Percentiles rank a stretch among this genome's conserved stretches.
These are phyloP conservation scores for Aureobasidium sp. DNA, from an alignment of 2,329 filamentous ascomycete genomes.

Conservation along the genomic window DNA sequence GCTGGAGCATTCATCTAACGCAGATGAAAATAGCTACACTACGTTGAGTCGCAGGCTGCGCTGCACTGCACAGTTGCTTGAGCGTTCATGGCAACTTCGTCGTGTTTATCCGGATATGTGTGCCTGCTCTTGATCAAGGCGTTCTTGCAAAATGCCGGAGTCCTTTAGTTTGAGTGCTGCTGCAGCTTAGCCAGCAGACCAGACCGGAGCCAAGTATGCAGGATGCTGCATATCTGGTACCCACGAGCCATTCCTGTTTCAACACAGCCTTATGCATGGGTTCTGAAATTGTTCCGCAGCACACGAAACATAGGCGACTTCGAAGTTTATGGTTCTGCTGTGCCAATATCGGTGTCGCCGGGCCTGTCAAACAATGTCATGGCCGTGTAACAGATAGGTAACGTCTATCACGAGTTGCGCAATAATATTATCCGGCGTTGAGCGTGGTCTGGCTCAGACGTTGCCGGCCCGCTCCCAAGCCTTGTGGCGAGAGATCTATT, in stretches of 20 bases:
- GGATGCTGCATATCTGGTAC: slow-evolving; percentile 18
- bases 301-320: slow-evolving; percentile 6
- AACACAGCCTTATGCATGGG: slow-evolving; percentile 15
- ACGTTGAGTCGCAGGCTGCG: slow-evolving; percentile 11
- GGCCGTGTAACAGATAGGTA: not conserved
- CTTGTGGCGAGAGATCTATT: not conserved
- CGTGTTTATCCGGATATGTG: not conserved
- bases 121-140: slow-evolving; percentile 8
- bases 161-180: slow-evolving; percentile 2
- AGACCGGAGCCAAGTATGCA: slow-evolving; percentile 15
- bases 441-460: slow-evolving; percentile 15
- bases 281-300: slow-evolving; percentile 17
- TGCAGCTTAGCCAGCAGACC: slow-evolving; percentile 11
- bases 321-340: not conserved
- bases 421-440: slow-evolving; percentile 8
- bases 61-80: slow-evolving; percentile 16
- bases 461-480: slow-evolving; percentile 20
- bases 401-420: not conserved
- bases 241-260: slow-evolving; percentile 5
- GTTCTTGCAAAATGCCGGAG: slow-evolving; percentile 3
- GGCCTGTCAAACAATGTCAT: not conserved
- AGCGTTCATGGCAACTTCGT: slow-evolving; percentile 8
- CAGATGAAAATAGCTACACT: slow-evolving; percentile 15
- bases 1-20: not conserved
- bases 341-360: not conserved